Conservation (phyloP, 805 yeast genomes). For the Lipomyces spencermartinsiae region DNA sequence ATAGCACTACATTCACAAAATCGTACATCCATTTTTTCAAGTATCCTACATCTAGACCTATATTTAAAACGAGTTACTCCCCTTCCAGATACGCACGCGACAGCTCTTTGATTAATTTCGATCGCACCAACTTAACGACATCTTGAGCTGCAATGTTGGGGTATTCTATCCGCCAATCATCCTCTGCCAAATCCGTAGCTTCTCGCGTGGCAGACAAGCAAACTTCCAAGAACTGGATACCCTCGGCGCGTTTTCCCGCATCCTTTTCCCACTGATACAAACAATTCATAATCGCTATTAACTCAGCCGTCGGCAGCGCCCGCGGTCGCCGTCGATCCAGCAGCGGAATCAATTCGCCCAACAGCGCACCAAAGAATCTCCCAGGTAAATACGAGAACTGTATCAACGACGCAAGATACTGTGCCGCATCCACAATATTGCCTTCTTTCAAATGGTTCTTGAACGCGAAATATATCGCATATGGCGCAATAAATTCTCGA, state of each 20-base stretch:
- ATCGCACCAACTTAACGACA: conserved; percentile 33
- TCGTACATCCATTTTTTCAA: not conserved
- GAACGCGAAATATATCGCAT: conserved; percentile 43
- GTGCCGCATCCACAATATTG: conserved; percentile 34
- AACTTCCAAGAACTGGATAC: conserved; percentile 35
- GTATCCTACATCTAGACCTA: not conserved
- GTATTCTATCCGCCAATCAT: conserved; percentile 39
- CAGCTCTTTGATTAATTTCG: conserved; percentile 37
- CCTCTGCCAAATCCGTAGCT: conserved; percentile 9
- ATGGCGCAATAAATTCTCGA: conserved; percentile 45
- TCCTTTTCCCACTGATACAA: conserved; percentile 40
- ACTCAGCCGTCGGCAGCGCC: conserved; percentile 32
- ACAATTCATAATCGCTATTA: conserved; percentile 36
- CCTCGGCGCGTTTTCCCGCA: conserved; percentile 15
- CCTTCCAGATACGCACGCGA: conserved; percentile 41
- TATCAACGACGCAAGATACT: conserved; percentile 39
- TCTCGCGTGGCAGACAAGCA: conserved; percentile 10
- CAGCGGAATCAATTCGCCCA: conserved; percentile 26
- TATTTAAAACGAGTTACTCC: conserved; percentile 4
- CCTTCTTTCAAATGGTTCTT: conserved; percentile 21
- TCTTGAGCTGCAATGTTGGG: conserved; percentile 24
- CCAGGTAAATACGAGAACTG: conserved; percentile 43
- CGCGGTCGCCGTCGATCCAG: conserved; percentile 23
- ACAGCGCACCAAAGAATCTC: conserved; percentile 16
- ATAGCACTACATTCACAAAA: not conserved